These are phyloP conservation scores for Epichloe coenophiala DNA, from an alignment of 2,329 filamentous ascomycete species.

Conservation along the genomic window DNA sequence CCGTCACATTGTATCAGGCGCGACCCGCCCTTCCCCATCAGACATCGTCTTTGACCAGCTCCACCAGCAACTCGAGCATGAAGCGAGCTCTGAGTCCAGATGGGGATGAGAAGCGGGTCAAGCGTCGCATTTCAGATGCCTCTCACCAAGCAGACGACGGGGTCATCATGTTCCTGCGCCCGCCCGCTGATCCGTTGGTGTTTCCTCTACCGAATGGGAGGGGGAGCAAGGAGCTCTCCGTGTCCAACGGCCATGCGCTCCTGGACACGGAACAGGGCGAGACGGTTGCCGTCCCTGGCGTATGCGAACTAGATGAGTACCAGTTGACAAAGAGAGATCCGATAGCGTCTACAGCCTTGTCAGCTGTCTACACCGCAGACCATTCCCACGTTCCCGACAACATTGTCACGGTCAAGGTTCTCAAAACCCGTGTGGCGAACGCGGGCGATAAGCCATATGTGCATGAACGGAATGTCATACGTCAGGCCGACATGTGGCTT, in stretches of 20 bases:
- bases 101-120: slow-evolving; percentile 31
- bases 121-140: slow-evolving; percentile 23
- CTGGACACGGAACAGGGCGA: slow-evolving; percentile 37
- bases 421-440: slow-evolving; percentile 36
- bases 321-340: slow-evolving; percentile 40
- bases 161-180: slow-evolving; percentile 41
- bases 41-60: slow-evolving; percentile 20
- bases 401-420: slow-evolving; percentile 46
- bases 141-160: slow-evolving; percentile 27
- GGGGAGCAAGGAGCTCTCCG: slow-evolving; percentile 33
- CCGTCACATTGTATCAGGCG: slow-evolving; percentile 26
- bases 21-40: slow-evolving; percentile 16
- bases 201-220: slow-evolving; percentile 36
- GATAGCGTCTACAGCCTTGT: slow-evolving; percentile 41
- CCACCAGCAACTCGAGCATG: slow-evolving; percentile 26
- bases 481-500: slow-evolving; percentile 46
- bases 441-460: slow-evolving; percentile 31
- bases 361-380: slow-evolving; percentile 41
- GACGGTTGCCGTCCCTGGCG: slow-evolving; percentile 34
- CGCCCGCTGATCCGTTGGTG: slow-evolving; percentile 35
- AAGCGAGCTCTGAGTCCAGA: slow-evolving; percentile 37
- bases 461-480: slow-evolving; percentile 41
- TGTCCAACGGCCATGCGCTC: slow-evolving; percentile 34
- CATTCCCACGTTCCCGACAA: slow-evolving; percentile 39
- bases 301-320: slow-evolving; percentile 39